These are phyloP conservation scores for Podospora sp. DNA, from an alignment of 495 filamentous ascomycete species.

Conservation along the genomic window DNA sequence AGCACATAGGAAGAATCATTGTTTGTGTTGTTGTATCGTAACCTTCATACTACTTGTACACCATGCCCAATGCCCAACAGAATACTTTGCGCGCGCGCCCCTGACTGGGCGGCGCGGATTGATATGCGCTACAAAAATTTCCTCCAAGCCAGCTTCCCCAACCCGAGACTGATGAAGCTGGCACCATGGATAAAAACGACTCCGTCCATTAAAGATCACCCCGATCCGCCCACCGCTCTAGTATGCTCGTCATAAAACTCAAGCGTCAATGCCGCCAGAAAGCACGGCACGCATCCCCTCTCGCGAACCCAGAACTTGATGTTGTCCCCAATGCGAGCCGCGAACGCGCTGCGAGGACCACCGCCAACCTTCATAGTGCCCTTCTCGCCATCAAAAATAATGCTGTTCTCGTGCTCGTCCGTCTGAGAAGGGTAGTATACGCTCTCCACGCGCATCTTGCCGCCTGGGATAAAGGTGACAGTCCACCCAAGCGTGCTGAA, in stretches of 20 bases:
- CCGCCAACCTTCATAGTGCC: constrained; percentile 97
- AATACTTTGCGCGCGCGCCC: background rate
- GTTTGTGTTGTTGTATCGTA: background rate
- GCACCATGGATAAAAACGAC: background rate
- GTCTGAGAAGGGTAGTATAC: constrained; percentile 71
- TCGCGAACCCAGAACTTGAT: constrained; percentile 95
- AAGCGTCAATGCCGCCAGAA: constrained; percentile 83
- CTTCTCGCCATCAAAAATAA: constrained; percentile 95
- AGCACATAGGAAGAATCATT: background rate
- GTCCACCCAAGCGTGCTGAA: constrained; percentile 88
- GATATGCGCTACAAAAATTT: background rate
- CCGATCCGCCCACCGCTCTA: constrained; percentile 24
- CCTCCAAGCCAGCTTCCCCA: background rate
- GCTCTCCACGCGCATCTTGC: constrained; percentile 82
- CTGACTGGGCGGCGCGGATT: background rate
- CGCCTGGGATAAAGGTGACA: constrained; percentile 89
- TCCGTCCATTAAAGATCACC: background rate
- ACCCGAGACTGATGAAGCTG: background rate
- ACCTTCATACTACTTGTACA: background rate
- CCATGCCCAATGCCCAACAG: background rate
- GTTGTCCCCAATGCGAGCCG: constrained; percentile 74
- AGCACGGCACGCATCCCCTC: constrained; percentile 86
- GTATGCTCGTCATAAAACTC: constrained; percentile 85
- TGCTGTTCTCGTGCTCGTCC: constrained; percentile 80
- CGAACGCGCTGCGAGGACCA: constrained; percentile 83